Evolutionary conservation across 140 eudicot genomes (phyloP), one percentile per base, ranked within the genome.

Genomic region (Stevia rebaudiana): DNA sequence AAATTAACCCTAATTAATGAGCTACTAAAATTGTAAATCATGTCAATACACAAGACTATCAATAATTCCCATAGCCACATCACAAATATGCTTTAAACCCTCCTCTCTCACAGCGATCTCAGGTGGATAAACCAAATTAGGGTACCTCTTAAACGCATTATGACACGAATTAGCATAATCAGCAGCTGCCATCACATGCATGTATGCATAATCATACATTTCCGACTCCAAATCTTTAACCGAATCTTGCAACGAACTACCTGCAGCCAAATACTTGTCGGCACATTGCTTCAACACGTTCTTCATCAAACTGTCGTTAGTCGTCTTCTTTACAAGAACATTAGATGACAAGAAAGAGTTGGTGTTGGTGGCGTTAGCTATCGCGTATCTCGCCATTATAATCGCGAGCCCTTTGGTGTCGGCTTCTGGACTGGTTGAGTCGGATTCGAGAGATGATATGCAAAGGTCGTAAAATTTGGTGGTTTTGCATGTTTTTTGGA

Each of bases 131-230:
- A 61, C 78, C 77, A 87, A 52, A 9, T 74, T 72, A 0, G 82
- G 82, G 55, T 61, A 47, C 74, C 82, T 55, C 76, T 74, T 84
- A 52, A 80, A 91, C 1, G 79, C 89, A 40, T 87, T 82, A 0
- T 33, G 91, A 50, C 98, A 91, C 21, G 76, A 79, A 67, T 87
- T 87, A 6, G 96, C 82, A 17, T 91, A 91, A 71, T 82, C 95
- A 3, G 86, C 80, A n/a, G 86, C 95, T 1, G 95, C 98, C 86
- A 78, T 82, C 2, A 87, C 95, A 61, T 87, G 79, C 76, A 87
- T 57, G 47, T 81, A 82, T 13, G 98, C 98, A 44, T 87, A 91
- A 53, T 91, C 98, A 70, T 80, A 87, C 28, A 72, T 1, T 42
- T 84, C 91, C 8, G 65, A 53, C 6, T 13, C 48, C 72, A 91